These are phyloP conservation scores for Solanum neorickii DNA, from an alignment of 257 asterid species.

Conservation along the genomic window DNA sequence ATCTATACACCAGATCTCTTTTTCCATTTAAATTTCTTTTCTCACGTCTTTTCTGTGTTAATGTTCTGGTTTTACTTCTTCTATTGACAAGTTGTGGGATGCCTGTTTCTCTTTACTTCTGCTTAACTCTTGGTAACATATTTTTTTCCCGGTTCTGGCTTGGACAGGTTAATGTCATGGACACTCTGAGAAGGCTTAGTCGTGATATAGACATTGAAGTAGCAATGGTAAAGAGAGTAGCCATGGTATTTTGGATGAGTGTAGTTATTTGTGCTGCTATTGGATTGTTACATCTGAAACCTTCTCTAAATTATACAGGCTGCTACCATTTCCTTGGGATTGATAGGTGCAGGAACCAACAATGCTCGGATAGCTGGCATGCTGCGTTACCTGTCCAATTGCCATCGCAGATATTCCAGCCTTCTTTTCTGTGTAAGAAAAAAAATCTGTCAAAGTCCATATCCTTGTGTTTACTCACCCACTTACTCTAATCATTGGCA, in stretches of 20 bases:
- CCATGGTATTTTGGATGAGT: neutral
- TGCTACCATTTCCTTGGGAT: conserved; percentile 72
- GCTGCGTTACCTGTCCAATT: conserved; percentile 89
- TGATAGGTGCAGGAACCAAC: conserved; percentile 95
- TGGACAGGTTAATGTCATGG: conserved; percentile 90
- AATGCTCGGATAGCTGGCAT: conserved; percentile 93
- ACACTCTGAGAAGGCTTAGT: conserved; percentile 94
- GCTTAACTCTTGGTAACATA: neutral
- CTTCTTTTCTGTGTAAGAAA: conserved; percentile 74
- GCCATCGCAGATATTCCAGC: conserved; percentile 82
- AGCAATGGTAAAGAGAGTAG: conserved; percentile 7
- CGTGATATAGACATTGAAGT: conserved; percentile 90
- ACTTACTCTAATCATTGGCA: neutral
- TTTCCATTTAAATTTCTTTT: neutral
- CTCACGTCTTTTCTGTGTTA: neutral
- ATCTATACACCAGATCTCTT: neutral
- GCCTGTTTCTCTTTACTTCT: neutral
- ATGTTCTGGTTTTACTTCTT: neutral
- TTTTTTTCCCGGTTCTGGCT: conserved; percentile 4
- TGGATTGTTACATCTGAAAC: neutral
- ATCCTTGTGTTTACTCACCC: neutral
- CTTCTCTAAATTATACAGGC: conserved; percentile 38
- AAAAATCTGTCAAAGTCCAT: neutral
- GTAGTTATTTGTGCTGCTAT: neutral
- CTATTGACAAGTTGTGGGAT: neutral